Base-by-base conservation (phyloP, 2,329 filamentous ascomycete genomes). In the Aspergillus transmontanensis region DNA sequence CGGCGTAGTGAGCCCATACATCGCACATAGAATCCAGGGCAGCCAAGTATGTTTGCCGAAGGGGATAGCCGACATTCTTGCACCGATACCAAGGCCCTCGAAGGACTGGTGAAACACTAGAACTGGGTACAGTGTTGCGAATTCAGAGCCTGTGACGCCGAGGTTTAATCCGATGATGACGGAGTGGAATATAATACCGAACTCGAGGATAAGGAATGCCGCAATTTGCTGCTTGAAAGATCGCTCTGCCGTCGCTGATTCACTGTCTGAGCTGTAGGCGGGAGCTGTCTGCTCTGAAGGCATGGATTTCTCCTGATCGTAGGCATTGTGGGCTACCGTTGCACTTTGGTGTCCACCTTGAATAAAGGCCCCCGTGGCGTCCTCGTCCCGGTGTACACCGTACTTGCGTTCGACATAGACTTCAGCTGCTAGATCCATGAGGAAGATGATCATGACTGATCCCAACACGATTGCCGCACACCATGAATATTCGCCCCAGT, bases 21-120 rank as follows among this genome's bases (percentile, higher is more conserved):
- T 79, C 0, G 75, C 32, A 64, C 83, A 84, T 0, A 86, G 72
- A 0, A 76, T 57, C 81, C 83, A 86, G 1, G 84, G 83, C 56
- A 86, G 68, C 79, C 79, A 83, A 34, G 68, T 73, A 0, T 76
- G 72, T 16, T 70, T 73, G 12, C 79, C 79, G 69, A 85, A 86
- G 0, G 82, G 84, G 23, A 88, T 86, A 23, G 83, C 81, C 4
- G 84, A 85, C 73, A 89, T 83, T 56, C 87, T 80, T 0, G 86
- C 85, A 14, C 87, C 87, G 43, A 89, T 85, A 74, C 86, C 87
- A 0, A 89, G 81, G 57, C 87, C 86, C 68, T 89, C 87, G 62
- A 89, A 89, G 14, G 84, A 82, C 69, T 89, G 87, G 68, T 89
- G 87, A 76, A 89, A 89, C 59, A 87, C 82, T 0, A 89, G 80